Conservation (phyloP, 345 rosid genomes). For the Syzygium jambos region DNA sequence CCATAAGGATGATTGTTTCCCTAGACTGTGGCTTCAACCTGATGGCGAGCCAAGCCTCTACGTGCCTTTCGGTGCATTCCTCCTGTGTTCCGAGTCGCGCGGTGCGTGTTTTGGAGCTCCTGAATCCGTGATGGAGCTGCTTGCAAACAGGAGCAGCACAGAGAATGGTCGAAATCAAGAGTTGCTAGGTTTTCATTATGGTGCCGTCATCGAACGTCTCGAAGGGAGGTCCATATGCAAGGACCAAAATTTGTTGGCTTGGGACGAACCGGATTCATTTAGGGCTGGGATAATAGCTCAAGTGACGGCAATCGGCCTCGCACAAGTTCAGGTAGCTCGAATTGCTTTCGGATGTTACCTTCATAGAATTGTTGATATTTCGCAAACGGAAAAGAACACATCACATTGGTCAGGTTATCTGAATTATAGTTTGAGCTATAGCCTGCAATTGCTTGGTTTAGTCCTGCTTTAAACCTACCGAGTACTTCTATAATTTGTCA, state of each 20-base stretch:
- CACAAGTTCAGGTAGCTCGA: conserved; percentile 8
- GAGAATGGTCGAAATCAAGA: neutral
- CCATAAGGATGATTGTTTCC: conserved; percentile 23
- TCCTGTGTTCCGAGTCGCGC: conserved; percentile 29
- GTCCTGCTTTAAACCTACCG: neutral
- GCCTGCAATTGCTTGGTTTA: neutral
- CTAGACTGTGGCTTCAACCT: conserved; percentile 10
- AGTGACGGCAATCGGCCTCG: conserved; percentile 17
- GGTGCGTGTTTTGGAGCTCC: conserved; percentile 40
- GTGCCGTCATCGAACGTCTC: neutral
- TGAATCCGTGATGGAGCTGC: conserved; percentile 17
- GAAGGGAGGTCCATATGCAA: neutral
- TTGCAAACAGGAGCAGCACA: conserved; percentile 1
- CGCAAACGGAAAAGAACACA: neutral
- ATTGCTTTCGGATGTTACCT: neutral
- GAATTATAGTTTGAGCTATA: neutral
- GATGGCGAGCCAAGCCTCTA: conserved; percentile 1
- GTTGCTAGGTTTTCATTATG: conserved; percentile 5
- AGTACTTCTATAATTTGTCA: too few species aligned
- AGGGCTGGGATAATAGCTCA: conserved; percentile 15
- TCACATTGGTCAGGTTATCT: neutral
- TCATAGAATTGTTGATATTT: neutral
- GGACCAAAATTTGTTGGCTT: conserved; percentile 6
- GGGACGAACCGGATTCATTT: neutral
- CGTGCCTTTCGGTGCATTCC: conserved; percentile 51